A percentile compares a stretch with the other conserved stretches of the same genome.
Conservation (phyloP, 2,329 filamentous ascomycete species). For the Metarhizium robertsii region DNA sequence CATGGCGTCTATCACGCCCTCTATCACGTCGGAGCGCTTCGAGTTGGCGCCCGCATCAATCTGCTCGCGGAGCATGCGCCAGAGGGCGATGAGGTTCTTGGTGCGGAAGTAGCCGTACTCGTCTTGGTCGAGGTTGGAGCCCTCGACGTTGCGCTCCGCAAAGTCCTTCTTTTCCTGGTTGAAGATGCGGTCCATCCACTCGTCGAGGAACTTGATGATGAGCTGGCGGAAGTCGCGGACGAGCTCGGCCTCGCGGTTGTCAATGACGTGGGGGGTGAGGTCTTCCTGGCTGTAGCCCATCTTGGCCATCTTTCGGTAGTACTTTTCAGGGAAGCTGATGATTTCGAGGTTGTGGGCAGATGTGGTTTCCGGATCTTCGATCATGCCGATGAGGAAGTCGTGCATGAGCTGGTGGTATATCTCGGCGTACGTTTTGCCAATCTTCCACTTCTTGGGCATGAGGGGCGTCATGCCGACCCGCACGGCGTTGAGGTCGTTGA, state of each 20-base stretch:
- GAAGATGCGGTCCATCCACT: slow-evolving; percentile 96
- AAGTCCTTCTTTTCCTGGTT: slow-evolving; percentile 75
- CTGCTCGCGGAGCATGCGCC: slow-evolving; percentile 95
- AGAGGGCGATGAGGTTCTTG: slow-evolving; percentile 86
- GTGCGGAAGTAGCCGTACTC: slow-evolving; percentile 88
- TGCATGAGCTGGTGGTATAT: slow-evolving; percentile 96
- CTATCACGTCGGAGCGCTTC: slow-evolving; percentile 78
- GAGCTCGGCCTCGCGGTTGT: slow-evolving; percentile 81
- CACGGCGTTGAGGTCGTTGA: slow-evolving; percentile 93
- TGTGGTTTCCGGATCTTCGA: slow-evolving; percentile 76
- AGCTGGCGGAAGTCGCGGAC: slow-evolving; percentile 90
- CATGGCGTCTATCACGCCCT: slow-evolving; percentile 95
- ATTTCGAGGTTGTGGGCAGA: slow-evolving; percentile 85
- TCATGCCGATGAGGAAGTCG: slow-evolving; percentile 74
- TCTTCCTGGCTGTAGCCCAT: slow-evolving; percentile 70
- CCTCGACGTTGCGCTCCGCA: slow-evolving; percentile 63
- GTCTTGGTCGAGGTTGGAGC: slow-evolving; percentile 70
- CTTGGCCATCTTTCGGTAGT: slow-evolving; percentile 92
- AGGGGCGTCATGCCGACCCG: slow-evolving; percentile 84
- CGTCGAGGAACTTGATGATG: slow-evolving; percentile 90
- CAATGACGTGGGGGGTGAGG: slow-evolving; percentile 78
- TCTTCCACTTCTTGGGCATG: slow-evolving; percentile 95
- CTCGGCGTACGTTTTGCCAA: slow-evolving; percentile 78
- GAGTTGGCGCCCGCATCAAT: slow-evolving; percentile 77
- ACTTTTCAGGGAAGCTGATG: slow-evolving; percentile 90